phyloP scores from a whole-genome alignment of 73 alveolate species.

The Paramecium caudatum region DNA sequence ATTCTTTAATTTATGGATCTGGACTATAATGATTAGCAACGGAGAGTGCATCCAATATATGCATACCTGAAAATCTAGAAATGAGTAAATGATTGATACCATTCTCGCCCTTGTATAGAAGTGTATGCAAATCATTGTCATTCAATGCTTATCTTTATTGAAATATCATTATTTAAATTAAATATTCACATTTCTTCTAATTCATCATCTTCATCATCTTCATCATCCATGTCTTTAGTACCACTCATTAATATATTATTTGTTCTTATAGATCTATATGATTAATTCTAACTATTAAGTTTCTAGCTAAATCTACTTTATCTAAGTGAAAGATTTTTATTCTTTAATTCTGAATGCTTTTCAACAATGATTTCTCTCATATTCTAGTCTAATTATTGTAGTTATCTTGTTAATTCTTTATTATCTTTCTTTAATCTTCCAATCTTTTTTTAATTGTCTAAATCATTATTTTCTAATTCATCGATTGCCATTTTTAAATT shows the following conservation, averaged over 20 bases:
- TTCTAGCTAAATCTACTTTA: slow-evolving; percentile 63
- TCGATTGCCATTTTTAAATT: slow-evolving; percentile 30
- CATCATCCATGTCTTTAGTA: slow-evolving; percentile 49
- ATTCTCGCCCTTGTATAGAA: neutral
- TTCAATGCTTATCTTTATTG: neutral
- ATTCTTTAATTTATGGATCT: slow-evolving; percentile 4
- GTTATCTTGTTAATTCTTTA: slow-evolving; percentile 32
- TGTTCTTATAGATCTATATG: slow-evolving; percentile 59
- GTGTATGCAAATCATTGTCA: slow-evolving; percentile 26
- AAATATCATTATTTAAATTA: slow-evolving; percentile 5
- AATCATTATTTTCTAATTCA: slow-evolving; percentile 43
- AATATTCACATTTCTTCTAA: slow-evolving; percentile 15
- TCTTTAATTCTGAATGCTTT: slow-evolving; percentile 7
- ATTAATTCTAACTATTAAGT: slow-evolving; percentile 16
- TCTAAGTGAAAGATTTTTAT: slow-evolving; percentile 12
- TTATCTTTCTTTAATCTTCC: slow-evolving; percentile 38
- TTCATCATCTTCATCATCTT: slow-evolving; percentile 59
- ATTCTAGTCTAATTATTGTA: neutral
- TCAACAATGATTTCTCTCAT: slow-evolving; percentile 64
- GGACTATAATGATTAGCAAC: slow-evolving; percentile 25
- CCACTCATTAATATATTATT: slow-evolving; percentile 54
- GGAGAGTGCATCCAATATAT: slow-evolving; percentile 17
- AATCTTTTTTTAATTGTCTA: neutral
- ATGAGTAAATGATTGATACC: slow-evolving; percentile 30
- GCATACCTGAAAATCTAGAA: slow-evolving; percentile 39